These are phyloP conservation scores for Rhododendron williamsianum DNA, from an alignment of 148 eudicot genomes.

Conservation along the genomic window DNA sequence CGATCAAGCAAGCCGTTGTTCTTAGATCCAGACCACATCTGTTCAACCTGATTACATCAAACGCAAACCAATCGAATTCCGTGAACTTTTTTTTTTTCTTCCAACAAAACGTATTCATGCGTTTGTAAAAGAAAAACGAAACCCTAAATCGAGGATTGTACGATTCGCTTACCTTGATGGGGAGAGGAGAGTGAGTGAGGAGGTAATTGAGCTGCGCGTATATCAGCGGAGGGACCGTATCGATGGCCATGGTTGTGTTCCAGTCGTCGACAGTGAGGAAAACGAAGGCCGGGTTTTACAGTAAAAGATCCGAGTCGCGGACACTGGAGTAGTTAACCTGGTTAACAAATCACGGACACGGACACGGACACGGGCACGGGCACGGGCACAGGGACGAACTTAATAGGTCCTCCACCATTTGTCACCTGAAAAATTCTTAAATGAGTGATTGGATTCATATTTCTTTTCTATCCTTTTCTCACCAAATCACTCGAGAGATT, in stretches of 20 bases:
- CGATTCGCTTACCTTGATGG: constrained; percentile 47
- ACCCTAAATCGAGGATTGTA: constrained; percentile 17
- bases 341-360: neutral
- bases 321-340: neutral
- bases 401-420: neutral
- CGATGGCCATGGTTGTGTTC: constrained; percentile 51
- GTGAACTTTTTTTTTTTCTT: constrained; percentile 19
- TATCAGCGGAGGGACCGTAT: constrained; percentile 72
- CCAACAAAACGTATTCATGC: neutral
- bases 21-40: constrained; percentile 88
- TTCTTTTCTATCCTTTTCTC: neutral
- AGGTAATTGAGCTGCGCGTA: constrained; percentile 72
- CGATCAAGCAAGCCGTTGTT: constrained; percentile 57
- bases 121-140: neutral
- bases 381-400: neutral
- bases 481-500: neutral
- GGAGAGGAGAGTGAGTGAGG: constrained; percentile 55
- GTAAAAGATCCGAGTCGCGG: neutral
- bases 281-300: neutral
- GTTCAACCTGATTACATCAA: constrained; percentile 52
- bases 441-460: no score
- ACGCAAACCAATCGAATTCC: neutral
- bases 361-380: accelerated
- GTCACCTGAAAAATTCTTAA: no score
- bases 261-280: neutral